Conservation (phyloP, 176 grass and related monocot species). For the Oryza australiensis region DNA sequence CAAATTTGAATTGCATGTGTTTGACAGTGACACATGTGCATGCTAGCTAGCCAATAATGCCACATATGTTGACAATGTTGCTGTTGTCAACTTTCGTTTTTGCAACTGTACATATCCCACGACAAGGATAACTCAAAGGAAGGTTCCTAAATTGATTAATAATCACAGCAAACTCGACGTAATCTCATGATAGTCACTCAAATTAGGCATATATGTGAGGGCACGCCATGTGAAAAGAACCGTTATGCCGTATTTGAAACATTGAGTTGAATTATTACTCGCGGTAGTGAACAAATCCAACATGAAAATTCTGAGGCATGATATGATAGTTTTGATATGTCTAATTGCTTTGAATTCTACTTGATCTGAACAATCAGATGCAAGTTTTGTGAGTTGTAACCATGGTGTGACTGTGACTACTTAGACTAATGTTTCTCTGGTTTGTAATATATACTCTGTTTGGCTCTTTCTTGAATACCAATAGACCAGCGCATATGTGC, state of each 20-base stretch:
- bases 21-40: neutral
- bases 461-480: too few relatives aligned
- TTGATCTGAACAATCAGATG: neutral
- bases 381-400: neutral
- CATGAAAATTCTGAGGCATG: neutral
- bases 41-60: neutral
- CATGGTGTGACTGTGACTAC: too few relatives aligned
- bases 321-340: neutral
- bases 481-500: too few relatives aligned
- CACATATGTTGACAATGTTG: neutral
- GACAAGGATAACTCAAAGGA: neutral
- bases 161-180: neutral
- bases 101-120: neutral
- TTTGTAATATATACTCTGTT: too few relatives aligned
- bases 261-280: neutral
- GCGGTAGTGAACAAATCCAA: neutral
- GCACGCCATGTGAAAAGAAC: neutral
- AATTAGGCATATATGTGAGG: neutral
- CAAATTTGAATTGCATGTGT: neutral
- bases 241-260: neutral
- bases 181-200: neutral
- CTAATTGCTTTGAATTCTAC: neutral
- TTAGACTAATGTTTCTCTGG: too few relatives aligned
- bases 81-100: neutral
- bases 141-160: neutral